Percentiles rank a stretch among this genome's conserved stretches.
phyloP scores from a whole-genome alignment of 768 basidiomycete genomes.

The Suillus luteus region DNA sequence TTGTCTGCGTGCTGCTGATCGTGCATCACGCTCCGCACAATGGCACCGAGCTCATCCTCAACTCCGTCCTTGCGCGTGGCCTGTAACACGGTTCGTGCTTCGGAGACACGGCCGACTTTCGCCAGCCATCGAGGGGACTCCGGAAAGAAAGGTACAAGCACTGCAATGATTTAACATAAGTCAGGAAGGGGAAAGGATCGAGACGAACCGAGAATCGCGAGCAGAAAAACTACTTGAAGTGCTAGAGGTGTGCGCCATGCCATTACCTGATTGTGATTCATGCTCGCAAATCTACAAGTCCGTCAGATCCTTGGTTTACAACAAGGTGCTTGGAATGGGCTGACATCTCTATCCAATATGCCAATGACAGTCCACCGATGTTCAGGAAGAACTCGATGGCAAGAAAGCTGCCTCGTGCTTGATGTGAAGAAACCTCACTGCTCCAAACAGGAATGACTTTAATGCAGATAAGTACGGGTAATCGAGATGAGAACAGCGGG shows the following conservation, averaged over 20 bases:
- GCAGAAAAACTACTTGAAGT: slow-evolving; percentile 10
- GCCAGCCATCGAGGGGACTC: slow-evolving; percentile 24
- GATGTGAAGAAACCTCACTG: slow-evolving; percentile 13
- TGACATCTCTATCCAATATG: slow-evolving; percentile 15
- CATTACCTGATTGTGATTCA: slow-evolving; percentile 8
- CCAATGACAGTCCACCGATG: slow-evolving; percentile 11
- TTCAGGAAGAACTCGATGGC: slow-evolving; percentile 13
- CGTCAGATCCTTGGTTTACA: not conserved
- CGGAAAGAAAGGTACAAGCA: slow-evolving; percentile 12
- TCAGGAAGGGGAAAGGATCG: not conserved
- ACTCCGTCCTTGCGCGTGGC: slow-evolving; percentile 12
- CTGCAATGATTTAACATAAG: not conserved
- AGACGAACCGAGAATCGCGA: slow-evolving; percentile 9
- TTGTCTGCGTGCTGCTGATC: slow-evolving; percentile 11
- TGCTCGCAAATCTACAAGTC: slow-evolving; percentile 4
- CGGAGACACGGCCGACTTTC: slow-evolving; percentile 23
- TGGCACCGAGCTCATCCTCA: slow-evolving; percentile 9
- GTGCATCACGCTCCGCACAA: slow-evolving; percentile 11
- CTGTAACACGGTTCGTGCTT: slow-evolving; percentile 22
- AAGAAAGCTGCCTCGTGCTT: slow-evolving; percentile 13
- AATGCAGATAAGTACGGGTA: not conserved
- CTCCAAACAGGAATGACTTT: slow-evolving; percentile 14
- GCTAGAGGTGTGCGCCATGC: slow-evolving; percentile 13
- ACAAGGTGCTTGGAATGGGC: not conserved
- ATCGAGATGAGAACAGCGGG: not conserved